phyloP scores from a whole-genome alignment of 257 asterid genomes.

The Echites panduratus region DNA sequence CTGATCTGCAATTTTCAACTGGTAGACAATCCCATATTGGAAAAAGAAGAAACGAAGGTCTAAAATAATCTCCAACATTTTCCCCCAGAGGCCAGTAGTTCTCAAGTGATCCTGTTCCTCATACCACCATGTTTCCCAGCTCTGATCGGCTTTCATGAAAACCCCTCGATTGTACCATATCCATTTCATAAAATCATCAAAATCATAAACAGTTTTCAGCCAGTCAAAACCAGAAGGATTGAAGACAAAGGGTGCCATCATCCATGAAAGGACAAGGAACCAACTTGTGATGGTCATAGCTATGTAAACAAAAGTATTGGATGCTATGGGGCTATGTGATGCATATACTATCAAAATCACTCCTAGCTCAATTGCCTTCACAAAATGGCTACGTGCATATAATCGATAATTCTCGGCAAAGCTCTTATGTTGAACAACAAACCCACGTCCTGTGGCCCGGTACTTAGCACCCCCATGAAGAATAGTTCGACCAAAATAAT shows the following conservation, averaged over 20 bases:
- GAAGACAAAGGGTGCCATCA: slow-evolving; percentile 77
- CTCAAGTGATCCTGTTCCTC: slow-evolving; percentile 44
- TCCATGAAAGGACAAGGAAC: slow-evolving; percentile 91
- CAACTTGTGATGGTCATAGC: slow-evolving; percentile 81
- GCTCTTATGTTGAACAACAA: slow-evolving; percentile 84
- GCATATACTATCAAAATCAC: slow-evolving; percentile 74
- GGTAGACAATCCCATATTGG: slow-evolving; percentile 92
- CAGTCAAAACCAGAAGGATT: slow-evolving; percentile 95
- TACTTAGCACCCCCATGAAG: slow-evolving; percentile 97
- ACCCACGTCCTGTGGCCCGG: slow-evolving; percentile 94
- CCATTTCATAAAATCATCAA: slow-evolving; percentile 77
- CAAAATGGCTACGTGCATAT: slow-evolving; percentile 89
- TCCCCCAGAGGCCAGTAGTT: slow-evolving; percentile 96
- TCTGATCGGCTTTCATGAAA: slow-evolving; percentile 35
- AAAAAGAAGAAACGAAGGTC: slow-evolving; percentile 93
- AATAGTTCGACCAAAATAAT: slow-evolving; percentile 86
- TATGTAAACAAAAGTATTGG: slow-evolving; percentile 59
- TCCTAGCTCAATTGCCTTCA: slow-evolving; percentile 94
- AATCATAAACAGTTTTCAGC: slow-evolving; percentile 91
- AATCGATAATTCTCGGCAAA: slow-evolving; percentile 63
- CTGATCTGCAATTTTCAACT: slow-evolving; percentile 43
- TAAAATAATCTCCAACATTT: slow-evolving; percentile 73
- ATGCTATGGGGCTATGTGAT: slow-evolving; percentile 43
- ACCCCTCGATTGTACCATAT: slow-evolving; percentile 71
- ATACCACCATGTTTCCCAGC: slow-evolving; percentile 15